Evolutionary conservation across 2,329 filamentous ascomycete species (phyloP).

Genomic region (Atkinsonella texensis): DNA sequence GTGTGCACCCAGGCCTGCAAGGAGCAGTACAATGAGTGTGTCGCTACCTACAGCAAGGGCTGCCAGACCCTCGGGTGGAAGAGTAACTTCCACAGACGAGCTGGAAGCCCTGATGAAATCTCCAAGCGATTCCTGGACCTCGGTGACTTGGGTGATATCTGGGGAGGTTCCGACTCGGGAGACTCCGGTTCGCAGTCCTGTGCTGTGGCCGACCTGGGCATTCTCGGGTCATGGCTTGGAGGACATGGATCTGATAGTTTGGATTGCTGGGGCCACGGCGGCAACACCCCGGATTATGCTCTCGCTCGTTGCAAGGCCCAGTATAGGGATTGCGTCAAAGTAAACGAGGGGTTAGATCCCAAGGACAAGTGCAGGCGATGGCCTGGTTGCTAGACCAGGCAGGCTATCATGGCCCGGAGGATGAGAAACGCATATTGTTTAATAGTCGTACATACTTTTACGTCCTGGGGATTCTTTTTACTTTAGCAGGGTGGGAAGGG

Average conservation of each 20-base stretch:
- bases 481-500: too few relatives aligned
- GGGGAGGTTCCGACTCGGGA: not conserved
- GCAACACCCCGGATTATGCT: conserved; percentile 21
- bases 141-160: not conserved
- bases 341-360: conserved; percentile 28
- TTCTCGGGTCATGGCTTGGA: conserved; percentile 6
- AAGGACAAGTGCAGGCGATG: conserved; percentile 28
- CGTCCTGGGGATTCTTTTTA: too few relatives aligned
- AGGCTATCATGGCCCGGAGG: not conserved
- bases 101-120: conserved; percentile 13
- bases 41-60: conserved; percentile 35
- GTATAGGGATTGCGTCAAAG: conserved; percentile 33
- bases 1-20: conserved; percentile 42
- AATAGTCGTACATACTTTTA: not conserved
- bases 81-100: conserved; percentile 15
- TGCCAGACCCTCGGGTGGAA: conserved; percentile 26
- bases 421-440: not conserved
- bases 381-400: conserved; percentile 16
- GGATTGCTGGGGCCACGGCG: conserved; percentile 15
- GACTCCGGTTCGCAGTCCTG: conserved; percentile 1
- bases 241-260: conserved; percentile 6
- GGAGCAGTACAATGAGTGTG: conserved; percentile 37
- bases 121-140: conserved; percentile 9
- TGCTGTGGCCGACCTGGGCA: conserved; percentile 1
- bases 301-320: conserved; percentile 34